Conservation (phyloP, 2,329 filamentous ascomycete species). For the Gaeumannomyces tritici region DNA sequence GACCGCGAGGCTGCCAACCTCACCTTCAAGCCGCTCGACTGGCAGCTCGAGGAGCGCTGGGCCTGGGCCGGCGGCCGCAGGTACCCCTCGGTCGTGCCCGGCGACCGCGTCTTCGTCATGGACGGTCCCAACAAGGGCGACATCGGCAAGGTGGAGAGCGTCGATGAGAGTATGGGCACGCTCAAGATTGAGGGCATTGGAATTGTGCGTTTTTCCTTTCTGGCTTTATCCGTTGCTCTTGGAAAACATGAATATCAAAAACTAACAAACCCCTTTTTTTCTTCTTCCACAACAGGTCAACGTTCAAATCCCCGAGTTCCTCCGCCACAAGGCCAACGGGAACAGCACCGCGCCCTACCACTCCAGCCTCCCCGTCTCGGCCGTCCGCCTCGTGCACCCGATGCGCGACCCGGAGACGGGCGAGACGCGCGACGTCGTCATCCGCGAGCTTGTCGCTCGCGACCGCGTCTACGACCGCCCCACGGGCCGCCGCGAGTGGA, state of each 20-base stretch:
- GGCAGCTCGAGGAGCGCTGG: conserved; percentile 31
- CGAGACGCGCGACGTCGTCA: conserved; percentile 61
- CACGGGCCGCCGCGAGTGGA: conserved; percentile 36
- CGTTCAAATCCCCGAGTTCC: conserved; percentile 28
- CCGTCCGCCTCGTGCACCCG: conserved; percentile 74
- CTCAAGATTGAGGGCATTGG: conserved; percentile 54
- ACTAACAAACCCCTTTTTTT: background rate
- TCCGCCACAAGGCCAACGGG: conserved; percentile 20
- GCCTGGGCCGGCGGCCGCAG: conserved; percentile 46
- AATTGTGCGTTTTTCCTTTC: conserved; percentile 35
- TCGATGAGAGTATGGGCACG: conserved; percentile 45
- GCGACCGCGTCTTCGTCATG: conserved; percentile 75
- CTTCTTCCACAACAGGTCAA: conserved; percentile 25
- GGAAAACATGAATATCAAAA: too few relatives aligned
- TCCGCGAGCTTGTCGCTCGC: conserved; percentile 57
- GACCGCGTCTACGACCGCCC: conserved; percentile 39
- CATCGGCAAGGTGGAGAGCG: conserved; percentile 60
- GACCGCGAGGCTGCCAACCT: background rate
- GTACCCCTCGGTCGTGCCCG: conserved; percentile 51
- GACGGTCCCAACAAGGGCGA: conserved; percentile 73
- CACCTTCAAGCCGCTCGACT: conserved; percentile 15
- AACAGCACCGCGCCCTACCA: conserved; percentile 31
- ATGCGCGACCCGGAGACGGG: conserved; percentile 58
- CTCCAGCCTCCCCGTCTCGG: conserved; percentile 54
- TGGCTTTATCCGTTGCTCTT: too few relatives aligned